phyloP scores from a whole-genome alignment of 495 filamentous ascomycete species.

The Penicillium maclennaniae region DNA sequence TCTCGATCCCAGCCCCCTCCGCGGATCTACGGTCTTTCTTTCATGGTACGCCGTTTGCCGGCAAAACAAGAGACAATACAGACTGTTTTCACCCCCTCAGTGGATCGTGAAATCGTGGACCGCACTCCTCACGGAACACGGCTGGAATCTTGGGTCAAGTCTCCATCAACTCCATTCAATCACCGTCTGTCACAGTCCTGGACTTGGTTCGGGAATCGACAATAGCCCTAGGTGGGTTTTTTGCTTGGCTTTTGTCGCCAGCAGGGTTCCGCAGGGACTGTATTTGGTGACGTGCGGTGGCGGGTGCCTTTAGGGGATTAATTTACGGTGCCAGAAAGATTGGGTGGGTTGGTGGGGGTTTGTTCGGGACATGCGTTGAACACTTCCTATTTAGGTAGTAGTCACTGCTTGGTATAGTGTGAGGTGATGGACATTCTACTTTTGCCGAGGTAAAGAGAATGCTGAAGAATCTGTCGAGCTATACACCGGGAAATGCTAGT shows the following conservation, averaged over 20 bases:
- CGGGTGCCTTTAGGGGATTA: neutral
- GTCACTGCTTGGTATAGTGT: neutral
- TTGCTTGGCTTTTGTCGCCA: neutral
- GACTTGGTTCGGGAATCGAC: neutral
- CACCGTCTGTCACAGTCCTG: neutral
- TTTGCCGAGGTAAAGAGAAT: neutral
- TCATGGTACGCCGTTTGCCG: neutral
- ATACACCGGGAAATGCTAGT: too few relatives aligned
- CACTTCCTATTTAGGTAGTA: neutral
- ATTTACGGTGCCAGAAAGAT: neutral
- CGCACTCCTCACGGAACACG: neutral
- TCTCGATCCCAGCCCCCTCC: neutral
- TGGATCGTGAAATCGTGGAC: conserved; percentile 1
- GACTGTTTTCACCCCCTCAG: neutral
- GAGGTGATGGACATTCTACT: neutral
- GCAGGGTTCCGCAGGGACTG: neutral
- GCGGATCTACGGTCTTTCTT: neutral
- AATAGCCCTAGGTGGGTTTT: neutral
- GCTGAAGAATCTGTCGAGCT: too few relatives aligned
- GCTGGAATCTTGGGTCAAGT: conserved; percentile 8
- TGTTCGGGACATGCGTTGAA: neutral
- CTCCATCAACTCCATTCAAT: conserved; percentile 1
- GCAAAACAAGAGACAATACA: neutral
- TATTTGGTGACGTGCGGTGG: neutral
- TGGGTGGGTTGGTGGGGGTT: neutral